Evolutionary conservation across 2,329 filamentous ascomycete species (phyloP), one percentile per base, ranked within the genome.

Genomic region (Botrytis fabae): DNA sequence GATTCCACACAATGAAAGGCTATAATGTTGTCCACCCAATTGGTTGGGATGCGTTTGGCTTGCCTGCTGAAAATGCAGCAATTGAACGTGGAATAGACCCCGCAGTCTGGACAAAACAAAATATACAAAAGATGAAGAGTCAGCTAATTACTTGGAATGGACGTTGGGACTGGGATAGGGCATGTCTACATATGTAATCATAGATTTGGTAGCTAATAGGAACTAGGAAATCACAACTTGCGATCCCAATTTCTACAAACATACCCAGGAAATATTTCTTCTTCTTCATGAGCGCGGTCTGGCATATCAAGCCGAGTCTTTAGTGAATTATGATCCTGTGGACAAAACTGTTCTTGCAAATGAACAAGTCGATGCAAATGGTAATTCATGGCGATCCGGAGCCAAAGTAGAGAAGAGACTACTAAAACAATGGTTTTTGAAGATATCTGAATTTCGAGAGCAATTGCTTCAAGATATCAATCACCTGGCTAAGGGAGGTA

Each of bases 11-110:
- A 40, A 90, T 97, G 83, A 89, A 91, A 77, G 94, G 94, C 25
- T 86, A 90, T 77, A 83, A 92, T 72, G 93, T 97, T 46, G 82
- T 97, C 70, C 88, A 97, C 76, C 93, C 94, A n/a, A 97, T 97
- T 87, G 94, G 94, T 18, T 97, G 94, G 94, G 94, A 97, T 85
- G 93, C 93, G 8, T 97, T 97, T 83, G 94, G 94, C 2, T 84
- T 97, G 72, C 94, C 94, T 18, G 94, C 94, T 61, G 94, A 97
- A 82, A 97, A 97, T 83, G 94, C 94, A 28, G 94, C 94, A 14
- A 92, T 97, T 73, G 93, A 97, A 82, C 86, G 92, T 75, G 93
- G 93, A 20, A 86, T 95, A 74, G 89, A 93, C 79, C 94, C 94
- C 1, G 91, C 88, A 12, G 85, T 85, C 12, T 97, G 94, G 94